A percentile compares a stretch with the other conserved stretches of the same genome.
Evolutionary conservation across 169 alveolate genomes (phyloP).

Genomic region (Plasmodium relictum): DNA sequence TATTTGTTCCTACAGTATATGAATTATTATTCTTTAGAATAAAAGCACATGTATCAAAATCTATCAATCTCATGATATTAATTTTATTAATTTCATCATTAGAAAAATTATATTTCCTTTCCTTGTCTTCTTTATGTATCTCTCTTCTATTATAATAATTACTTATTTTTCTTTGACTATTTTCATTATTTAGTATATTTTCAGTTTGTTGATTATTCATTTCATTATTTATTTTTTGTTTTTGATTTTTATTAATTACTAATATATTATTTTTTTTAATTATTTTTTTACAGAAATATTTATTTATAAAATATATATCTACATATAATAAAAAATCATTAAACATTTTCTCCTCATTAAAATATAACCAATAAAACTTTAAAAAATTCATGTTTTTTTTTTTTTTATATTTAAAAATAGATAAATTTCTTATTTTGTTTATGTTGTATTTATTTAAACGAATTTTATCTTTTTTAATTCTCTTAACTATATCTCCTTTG

Average conservation of each 20-base stretch:
- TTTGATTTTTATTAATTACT: not conserved
- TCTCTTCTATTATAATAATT: slow-evolving; percentile 6
- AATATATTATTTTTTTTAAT: not conserved
- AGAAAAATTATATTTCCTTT: not conserved
- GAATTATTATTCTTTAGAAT: slow-evolving; percentile 25
- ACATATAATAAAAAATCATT: slow-evolving; percentile 44
- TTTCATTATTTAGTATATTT: not conserved
- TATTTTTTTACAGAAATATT: slow-evolving; percentile 11
- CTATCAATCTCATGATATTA: slow-evolving; percentile 48
- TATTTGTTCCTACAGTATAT: slow-evolving; percentile 26
- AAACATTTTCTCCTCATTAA: slow-evolving; percentile 17
- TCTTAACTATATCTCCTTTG: not conserved
- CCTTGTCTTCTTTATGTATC: not conserved
- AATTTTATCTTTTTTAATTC: not conserved
- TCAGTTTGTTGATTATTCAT: not conserved
- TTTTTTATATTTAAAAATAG: slow-evolving; percentile 37
- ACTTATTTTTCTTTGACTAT: not conserved
- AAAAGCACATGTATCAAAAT: slow-evolving; percentile 67
- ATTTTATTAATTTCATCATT: slow-evolving; percentile 5
- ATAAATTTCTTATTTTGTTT: slow-evolving; percentile 64
- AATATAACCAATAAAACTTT: slow-evolving; percentile 72
- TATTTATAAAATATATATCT: slow-evolving; percentile 55
- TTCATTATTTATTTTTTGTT: not conserved
- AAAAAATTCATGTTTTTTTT: slow-evolving; percentile 41
- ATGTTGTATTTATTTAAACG: slow-evolving; percentile 15